phyloP scores from a whole-genome alignment of 495 filamentous ascomycete species.

The Penicillium roqueforti region DNA sequence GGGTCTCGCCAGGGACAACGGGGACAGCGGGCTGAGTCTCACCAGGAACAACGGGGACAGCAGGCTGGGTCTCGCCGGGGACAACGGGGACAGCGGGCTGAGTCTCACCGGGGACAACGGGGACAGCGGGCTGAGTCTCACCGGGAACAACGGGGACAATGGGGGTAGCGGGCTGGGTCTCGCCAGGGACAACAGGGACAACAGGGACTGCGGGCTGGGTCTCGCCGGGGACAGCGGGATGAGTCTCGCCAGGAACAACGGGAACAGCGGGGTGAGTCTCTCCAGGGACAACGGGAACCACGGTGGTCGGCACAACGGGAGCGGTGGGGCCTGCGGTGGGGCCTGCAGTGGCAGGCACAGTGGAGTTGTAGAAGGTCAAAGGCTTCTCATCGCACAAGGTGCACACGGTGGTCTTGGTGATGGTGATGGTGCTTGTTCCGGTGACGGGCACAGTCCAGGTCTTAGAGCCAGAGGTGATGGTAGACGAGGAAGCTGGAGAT shows the following conservation, averaged over 20 bases:
- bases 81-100: conserved; percentile 9
- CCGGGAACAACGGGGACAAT: neutral
- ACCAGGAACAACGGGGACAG: conserved; percentile 8
- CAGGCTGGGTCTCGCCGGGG: neutral
- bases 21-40: conserved; percentile 7
- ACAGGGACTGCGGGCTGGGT: conserved; percentile 6
- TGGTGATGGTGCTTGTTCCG: conserved; percentile 35
- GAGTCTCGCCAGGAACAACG: neutral
- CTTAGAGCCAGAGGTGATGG: conserved; percentile 30
- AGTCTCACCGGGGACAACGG: conserved; percentile 7
- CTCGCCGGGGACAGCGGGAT: neutral
- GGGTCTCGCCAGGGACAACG: neutral
- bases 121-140: conserved; percentile 3
- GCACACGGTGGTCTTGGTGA: conserved; percentile 31
- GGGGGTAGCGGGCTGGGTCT: neutral
- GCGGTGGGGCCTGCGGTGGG: conserved; percentile 5
- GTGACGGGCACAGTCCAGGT: conserved; percentile 34
- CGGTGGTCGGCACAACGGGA: too few species aligned
- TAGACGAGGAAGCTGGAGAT: conserved; percentile 28
- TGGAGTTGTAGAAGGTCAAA: conserved; percentile 28
- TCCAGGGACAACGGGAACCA: conserved; percentile 1
- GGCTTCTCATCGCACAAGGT: conserved; percentile 27
- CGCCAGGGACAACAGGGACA: conserved; percentile 8
- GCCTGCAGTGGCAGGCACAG: conserved; percentile 10
- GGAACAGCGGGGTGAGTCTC: neutral